These are phyloP conservation scores for Plasmodium gaboni DNA, from an alignment of 169 alveolate species.

Conservation along the genomic window DNA sequence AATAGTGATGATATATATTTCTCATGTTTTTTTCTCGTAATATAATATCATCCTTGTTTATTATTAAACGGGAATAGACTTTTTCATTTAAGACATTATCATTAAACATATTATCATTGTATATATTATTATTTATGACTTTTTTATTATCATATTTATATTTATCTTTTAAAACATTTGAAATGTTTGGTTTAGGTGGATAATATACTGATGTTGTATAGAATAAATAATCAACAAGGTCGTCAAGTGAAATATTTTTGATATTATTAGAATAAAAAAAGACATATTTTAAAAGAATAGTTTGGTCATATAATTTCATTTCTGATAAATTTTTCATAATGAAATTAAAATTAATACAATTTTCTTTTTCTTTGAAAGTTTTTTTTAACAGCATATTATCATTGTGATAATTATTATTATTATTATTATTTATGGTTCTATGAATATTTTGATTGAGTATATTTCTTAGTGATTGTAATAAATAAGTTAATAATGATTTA, in stretches of 20 bases:
- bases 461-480: slow-evolving; percentile 25
- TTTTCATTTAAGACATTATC: not conserved
- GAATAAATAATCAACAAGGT: slow-evolving; percentile 30
- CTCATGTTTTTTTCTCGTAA: slow-evolving; percentile 15
- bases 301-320: slow-evolving; percentile 62
- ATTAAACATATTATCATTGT: not conserved
- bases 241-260: slow-evolving; percentile 4
- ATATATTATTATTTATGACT: not conserved
- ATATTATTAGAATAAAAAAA: slow-evolving; percentile 20
- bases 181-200: not conserved
- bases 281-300: slow-evolving; percentile 28
- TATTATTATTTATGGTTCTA: not conserved
- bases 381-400: not conserved
- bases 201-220: slow-evolving; percentile 29
- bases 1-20: slow-evolving; percentile 40
- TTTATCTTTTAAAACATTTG: not conserved
- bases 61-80: slow-evolving; percentile 9
- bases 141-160: not conserved
- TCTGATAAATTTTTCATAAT: slow-evolving; percentile 53
- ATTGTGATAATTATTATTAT: no score
- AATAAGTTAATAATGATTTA: slow-evolving; percentile 17
- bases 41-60: slow-evolving; percentile 3
- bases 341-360: slow-evolving; percentile 23
- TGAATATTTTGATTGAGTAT: not conserved
- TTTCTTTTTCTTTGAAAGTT: not conserved